Percentiles rank a stretch among this genome's conserved stretches.
These are phyloP conservation scores for Backusella circina DNA, from an alignment of 192 early-diverging fungal genomes.

Conservation along the genomic window DNA sequence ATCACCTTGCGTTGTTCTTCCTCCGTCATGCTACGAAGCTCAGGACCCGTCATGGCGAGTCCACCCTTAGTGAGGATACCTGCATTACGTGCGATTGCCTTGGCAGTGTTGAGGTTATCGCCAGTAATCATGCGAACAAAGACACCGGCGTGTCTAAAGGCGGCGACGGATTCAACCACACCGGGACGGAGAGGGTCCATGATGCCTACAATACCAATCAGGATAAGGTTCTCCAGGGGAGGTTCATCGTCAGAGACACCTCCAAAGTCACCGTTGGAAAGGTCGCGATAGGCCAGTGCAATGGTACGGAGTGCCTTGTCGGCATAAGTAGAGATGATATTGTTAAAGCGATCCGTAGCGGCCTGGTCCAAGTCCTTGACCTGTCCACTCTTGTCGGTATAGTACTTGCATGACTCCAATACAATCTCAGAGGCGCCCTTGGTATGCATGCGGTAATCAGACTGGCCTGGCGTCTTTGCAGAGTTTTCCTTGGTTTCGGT, in stretches of 20 bases:
- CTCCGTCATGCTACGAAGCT: slow-evolving; percentile 64
- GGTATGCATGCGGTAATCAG: slow-evolving; percentile 54
- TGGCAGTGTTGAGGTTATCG: slow-evolving; percentile 83
- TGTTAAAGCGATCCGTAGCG: slow-evolving; percentile 38
- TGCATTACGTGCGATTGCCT: slow-evolving; percentile 81
- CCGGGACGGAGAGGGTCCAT: slow-evolving; percentile 82
- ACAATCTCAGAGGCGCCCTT: slow-evolving; percentile 86
- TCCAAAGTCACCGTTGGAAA: slow-evolving; percentile 40
- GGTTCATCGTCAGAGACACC: slow-evolving; percentile 52
- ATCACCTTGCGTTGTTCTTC: slow-evolving; percentile 65
- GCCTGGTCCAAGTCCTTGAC: slow-evolving; percentile 42
- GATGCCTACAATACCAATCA: slow-evolving; percentile 80
- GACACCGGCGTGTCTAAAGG: slow-evolving; percentile 82
- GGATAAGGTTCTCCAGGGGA: slow-evolving; percentile 50
- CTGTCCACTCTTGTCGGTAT: slow-evolving; percentile 47
- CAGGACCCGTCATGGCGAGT: slow-evolving; percentile 71
- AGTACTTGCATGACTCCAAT: slow-evolving; percentile 54
- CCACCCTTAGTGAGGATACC: slow-evolving; percentile 76
- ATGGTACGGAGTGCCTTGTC: slow-evolving; percentile 72
- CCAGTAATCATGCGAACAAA: slow-evolving; percentile 86
- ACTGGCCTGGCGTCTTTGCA: slow-evolving; percentile 13
- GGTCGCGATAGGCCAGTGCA: slow-evolving; percentile 60
- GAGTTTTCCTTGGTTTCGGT: slow-evolving; percentile 36
- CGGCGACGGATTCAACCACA: slow-evolving; percentile 67
- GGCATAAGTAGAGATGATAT: slow-evolving; percentile 56